Base-by-base conservation (phyloP, 805 yeast species). In the Metschnikowia lunata region DNA sequence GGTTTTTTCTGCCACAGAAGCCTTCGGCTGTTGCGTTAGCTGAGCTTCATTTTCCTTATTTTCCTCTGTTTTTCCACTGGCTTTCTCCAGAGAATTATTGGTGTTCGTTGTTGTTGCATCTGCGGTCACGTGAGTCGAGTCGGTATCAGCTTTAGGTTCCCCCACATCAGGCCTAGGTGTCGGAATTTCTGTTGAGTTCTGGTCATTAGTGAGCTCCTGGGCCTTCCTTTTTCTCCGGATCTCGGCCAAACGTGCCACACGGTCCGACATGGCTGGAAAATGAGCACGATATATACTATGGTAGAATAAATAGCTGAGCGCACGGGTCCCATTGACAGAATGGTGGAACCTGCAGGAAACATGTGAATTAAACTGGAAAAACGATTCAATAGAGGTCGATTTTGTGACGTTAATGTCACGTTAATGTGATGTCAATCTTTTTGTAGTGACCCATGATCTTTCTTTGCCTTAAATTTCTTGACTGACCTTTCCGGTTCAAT, bases 241-340 rank as follows among this genome's bases (percentile, higher is more conserved):
- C 39, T 50, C 55, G 4, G 55, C 51, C 30, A 52, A 41, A 13
- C 56, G 49, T 11, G 56, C 44, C 31, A 52, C 53, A 26, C 56
- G 46, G 32, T 48, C 51, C 27, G 51, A 44, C 51, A 48, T 48
- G 39, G 15, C n/a, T 29, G n/a, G 11, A 29, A 11, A 29, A 29
- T 3, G 18, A 11, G 41, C 10, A 28, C 30, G 74, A 37, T 26
- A 37, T 28, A n/a, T 7, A 9, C n/a, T 12, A 6, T n/a, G 23
- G 12, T 23, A 10, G n/a, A 26, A 4, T n/a, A 15, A 29, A 12
- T 29, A 29, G 31, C n/a, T 10, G 31, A 4, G 31, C 31, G n/a
- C 31, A 10, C 31, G 31, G 10, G n/a, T 12, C 31, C 6, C 31
- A 29, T 18, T 18, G 23, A 18, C 5, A 18, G 5, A 18, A 18